These are phyloP conservation scores for Dothiorella sarmentorum DNA, from an alignment of 2,329 filamentous ascomycete genomes.

Conservation along the genomic window DNA sequence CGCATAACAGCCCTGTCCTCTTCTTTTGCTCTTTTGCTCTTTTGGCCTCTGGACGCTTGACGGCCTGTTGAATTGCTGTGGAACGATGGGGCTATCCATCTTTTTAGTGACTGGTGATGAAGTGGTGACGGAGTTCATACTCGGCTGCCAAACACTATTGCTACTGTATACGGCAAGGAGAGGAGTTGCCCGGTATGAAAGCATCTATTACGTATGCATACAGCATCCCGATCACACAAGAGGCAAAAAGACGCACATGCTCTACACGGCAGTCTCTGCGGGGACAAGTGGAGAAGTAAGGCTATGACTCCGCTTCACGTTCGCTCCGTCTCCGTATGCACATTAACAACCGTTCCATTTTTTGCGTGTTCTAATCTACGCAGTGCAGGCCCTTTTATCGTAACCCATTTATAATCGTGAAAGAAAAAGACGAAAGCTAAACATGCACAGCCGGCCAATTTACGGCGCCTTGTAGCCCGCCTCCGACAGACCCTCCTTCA, in stretches of 20 bases:
- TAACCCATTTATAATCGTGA: background rate
- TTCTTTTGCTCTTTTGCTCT: background rate
- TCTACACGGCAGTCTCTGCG: background rate
- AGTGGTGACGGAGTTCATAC: too few relatives aligned
- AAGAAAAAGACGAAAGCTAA: background rate
- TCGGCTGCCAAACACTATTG: too few relatives aligned
- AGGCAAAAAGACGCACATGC: background rate
- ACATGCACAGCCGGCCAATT: background rate
- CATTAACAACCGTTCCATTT: background rate
- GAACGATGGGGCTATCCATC: too few relatives aligned
- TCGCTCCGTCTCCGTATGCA: too few relatives aligned
- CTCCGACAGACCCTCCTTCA: conserved; percentile 72
- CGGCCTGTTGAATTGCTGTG: too few relatives aligned
- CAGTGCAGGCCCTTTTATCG: background rate
- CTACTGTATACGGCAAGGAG: too few relatives aligned
- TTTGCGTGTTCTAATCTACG: background rate
- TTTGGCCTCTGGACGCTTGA: too few relatives aligned
- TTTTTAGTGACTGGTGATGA: too few relatives aligned
- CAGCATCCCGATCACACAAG: background rate
- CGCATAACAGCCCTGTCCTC: conserved; percentile 15
- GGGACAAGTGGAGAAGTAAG: background rate
- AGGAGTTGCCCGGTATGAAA: too few relatives aligned
- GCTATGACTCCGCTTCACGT: background rate
- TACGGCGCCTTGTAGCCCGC: conserved; percentile 57
- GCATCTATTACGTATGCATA: too few relatives aligned